Evolutionary conservation across 768 basidiomycete genomes (phyloP), one percentile per base, ranked within the genome.

Genomic region (Naganishia antarctica): DNA sequence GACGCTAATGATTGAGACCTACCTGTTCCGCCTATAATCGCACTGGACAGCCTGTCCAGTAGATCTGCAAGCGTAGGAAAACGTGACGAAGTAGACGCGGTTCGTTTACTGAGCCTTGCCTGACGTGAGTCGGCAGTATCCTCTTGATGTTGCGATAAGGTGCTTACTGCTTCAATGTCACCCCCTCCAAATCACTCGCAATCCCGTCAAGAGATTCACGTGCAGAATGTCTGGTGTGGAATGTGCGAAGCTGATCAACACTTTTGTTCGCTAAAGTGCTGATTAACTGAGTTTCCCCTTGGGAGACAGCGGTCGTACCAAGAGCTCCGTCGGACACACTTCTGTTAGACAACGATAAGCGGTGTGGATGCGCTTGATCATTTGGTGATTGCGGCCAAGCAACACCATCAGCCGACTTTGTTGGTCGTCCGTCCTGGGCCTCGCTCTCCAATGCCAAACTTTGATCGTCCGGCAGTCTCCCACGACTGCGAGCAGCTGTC

Each of bases 21-120:
- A 62, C 65, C 65, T 41, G 49, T 51, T 29, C 65, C 65, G 25
- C 49, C 48, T 32, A 50, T 13, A 32, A 66, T 60, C 3, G 60
- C 48, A 9, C 23, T 50, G 4, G 61, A 47, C 25, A 66, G 50
- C 41, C 41, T 37, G 3, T 57, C 60, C 4, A 49, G 32, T 0
- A 66, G 43, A 16, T 61, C 65, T 41, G 48, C 21, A 13, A 60
- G 60, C 3, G 43, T 53, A 43, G 47, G 60, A 34, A 60, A 66
- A 13, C 51, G 49, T 3, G 62, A 63, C 9, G 62, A 47, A 18
- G 40, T 18, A 11, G 62, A 63, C 32, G 62, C 40, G 1, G 53
- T 25, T 23, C 53, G 16, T 25, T 57, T 57, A 23, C 53, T 57
- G 18, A 5, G 28, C 3, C 9, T 34, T 2, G 53, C 3, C 21